phyloP scores from a whole-genome alignment of 176 grass and related monocot genomes.

The Alloteropsis semialata region DNA sequence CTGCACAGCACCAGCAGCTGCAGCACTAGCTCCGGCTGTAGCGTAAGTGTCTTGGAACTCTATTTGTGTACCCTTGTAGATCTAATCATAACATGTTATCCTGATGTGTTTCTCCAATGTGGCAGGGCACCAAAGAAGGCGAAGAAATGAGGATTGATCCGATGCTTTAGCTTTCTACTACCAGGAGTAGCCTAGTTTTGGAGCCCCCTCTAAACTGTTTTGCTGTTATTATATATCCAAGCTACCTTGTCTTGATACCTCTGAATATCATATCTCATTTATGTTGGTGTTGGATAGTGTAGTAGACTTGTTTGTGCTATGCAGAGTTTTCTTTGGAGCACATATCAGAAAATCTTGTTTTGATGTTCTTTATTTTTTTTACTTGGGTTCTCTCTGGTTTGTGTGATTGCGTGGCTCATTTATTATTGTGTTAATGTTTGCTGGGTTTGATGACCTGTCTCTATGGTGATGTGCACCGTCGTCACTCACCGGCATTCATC shows the following conservation, averaged over 20 bases:
- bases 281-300: slow-evolving; percentile 10
- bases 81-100: not conserved
- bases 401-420: too few relatives aligned
- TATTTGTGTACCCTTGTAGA: too few relatives aligned
- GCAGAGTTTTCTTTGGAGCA: slow-evolving; percentile 15
- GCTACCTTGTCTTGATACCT: not conserved
- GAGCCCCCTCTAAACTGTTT: not conserved
- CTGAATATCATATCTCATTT: not conserved
- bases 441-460: too few relatives aligned
- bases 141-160: not conserved
- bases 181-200: slow-evolving; percentile 6
- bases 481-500: too few relatives aligned
- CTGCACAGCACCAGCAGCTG: slow-evolving; percentile 15
- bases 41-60: slow-evolving; percentile 8
- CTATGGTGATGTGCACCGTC: too few relatives aligned
- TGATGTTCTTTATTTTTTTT: not conserved
- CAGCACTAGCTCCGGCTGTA: slow-evolving; percentile 18
- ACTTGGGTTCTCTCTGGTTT: too few relatives aligned
- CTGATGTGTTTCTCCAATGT: not conserved
- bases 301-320: slow-evolving; percentile 23
- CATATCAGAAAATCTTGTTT: not conserved
- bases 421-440: too few relatives aligned
- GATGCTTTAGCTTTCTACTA: not conserved
- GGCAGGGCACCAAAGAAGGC: not conserved
- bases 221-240: not conserved